A percentile compares a stretch with the other conserved stretches of the same genome.
phyloP scores from a whole-genome alignment of 768 basidiomycete species.

The Tricholoma sp. region DNA sequence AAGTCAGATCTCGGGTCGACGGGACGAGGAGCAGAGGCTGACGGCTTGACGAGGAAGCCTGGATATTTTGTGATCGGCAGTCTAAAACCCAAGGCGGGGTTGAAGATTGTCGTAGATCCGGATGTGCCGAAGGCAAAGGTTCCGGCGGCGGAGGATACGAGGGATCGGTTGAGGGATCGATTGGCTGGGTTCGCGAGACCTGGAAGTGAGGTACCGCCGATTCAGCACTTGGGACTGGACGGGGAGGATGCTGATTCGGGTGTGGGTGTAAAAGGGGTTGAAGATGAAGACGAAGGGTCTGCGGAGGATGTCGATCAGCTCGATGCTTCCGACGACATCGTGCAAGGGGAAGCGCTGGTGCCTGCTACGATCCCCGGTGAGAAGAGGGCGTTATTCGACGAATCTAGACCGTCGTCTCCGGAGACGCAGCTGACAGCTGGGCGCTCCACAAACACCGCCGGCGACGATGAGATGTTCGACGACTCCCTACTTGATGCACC shows the following conservation, averaged over 20 bases:
- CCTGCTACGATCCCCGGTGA: not conserved
- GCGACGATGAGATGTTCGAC: constrained; percentile 17
- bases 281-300: not conserved
- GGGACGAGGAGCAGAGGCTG: too few species aligned
- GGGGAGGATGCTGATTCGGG: constrained; percentile 15
- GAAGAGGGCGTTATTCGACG: not conserved
- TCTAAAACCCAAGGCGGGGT: too few species aligned
- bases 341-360: not conserved
- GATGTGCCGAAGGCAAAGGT: too few species aligned
- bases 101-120: too few species aligned
- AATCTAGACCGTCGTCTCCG: not conserved
- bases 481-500: constrained; percentile 12
- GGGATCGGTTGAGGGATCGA: too few species aligned
- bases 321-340: not conserved
- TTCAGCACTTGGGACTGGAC: constrained; percentile 14
- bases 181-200: constrained; percentile 50
- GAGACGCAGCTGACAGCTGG: constrained; percentile 11
- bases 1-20: not conserved
- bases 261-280: too few species aligned
- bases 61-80: too few species aligned
- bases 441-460: constrained; percentile 1
- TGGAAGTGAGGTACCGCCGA: constrained; percentile 31
- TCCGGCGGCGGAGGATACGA: too few species aligned
- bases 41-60: too few species aligned
- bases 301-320: not conserved